Conservation (phyloP, 106 monocot genomes). For the Acanthochlamys bracteata region DNA sequence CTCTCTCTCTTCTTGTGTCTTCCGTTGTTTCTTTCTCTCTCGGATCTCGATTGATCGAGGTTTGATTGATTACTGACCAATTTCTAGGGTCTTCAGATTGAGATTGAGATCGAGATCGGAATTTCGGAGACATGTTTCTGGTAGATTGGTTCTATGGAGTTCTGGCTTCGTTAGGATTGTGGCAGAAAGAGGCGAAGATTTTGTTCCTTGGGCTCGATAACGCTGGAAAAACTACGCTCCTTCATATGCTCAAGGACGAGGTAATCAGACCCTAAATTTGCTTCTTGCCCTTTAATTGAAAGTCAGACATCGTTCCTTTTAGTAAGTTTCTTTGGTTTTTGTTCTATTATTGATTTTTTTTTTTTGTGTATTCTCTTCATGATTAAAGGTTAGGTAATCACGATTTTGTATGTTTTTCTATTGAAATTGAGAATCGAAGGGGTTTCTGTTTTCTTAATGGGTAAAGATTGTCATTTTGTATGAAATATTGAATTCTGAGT, state of each 20-base stretch:
- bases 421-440: no score
- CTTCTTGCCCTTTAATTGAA: no score
- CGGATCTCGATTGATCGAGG: neutral
- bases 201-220: conserved; percentile 62
- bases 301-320: no score
- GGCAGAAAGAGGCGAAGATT: conserved; percentile 65
- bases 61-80: neutral
- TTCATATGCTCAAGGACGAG: conserved; percentile 70
- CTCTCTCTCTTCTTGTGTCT: conserved; percentile 6
- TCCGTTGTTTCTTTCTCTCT: no score
- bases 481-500: neutral
- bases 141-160: conserved; percentile 63
- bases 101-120: neutral
- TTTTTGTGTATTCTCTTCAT: neutral
- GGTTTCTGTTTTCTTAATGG: no score
- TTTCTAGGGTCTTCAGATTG: no score
- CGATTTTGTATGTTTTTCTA: no score
- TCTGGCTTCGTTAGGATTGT: conserved; percentile 49
- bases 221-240: conserved; percentile 52
- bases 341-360: neutral
- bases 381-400: no score
- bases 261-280: neutral
- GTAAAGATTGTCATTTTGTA: no score
- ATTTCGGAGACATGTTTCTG: conserved; percentile 30
- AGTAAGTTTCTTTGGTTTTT: no score